Percentiles rank a stretch among this genome's conserved stretches.
Evolutionary conservation across 2,329 filamentous ascomycete species (phyloP).

Genomic region (Scedosporium boydii): DNA sequence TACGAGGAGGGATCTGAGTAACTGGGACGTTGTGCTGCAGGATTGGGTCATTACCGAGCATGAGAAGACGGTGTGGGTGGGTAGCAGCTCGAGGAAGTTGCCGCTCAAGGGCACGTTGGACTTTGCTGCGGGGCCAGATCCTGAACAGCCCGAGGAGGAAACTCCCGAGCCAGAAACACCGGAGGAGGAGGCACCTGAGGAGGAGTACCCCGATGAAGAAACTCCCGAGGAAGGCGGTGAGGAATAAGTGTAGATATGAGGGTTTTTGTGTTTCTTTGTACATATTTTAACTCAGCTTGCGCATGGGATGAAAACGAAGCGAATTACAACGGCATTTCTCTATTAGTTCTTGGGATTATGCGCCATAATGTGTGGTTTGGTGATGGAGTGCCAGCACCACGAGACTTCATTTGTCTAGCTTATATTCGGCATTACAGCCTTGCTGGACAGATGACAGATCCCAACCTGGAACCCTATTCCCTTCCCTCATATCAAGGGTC

Average conservation of each 20-base stretch:
- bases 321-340: neutral
- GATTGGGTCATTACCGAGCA: conserved; percentile 63
- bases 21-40: conserved; percentile 73
- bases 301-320: neutral
- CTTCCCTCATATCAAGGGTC: no score
- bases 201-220: neutral
- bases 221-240: neutral
- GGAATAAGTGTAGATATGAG: neutral
- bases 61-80: conserved; percentile 45
- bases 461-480: no score
- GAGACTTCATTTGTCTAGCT: no score
- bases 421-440: no score
- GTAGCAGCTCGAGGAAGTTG: conserved; percentile 45
- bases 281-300: neutral
- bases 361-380: no score
- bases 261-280: neutral
- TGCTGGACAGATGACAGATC: no score
- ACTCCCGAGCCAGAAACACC: neutral
- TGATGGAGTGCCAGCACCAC: no score
- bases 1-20: conserved; percentile 73
- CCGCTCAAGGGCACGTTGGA: conserved; percentile 24
- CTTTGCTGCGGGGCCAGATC: neutral
- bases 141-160: neutral
- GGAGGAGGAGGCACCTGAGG: neutral
- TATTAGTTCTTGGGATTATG: conserved; percentile 10